Evolutionary conservation across 2,329 filamentous ascomycete species (phyloP).

Genomic region (Paecilomyces sp.): DNA sequence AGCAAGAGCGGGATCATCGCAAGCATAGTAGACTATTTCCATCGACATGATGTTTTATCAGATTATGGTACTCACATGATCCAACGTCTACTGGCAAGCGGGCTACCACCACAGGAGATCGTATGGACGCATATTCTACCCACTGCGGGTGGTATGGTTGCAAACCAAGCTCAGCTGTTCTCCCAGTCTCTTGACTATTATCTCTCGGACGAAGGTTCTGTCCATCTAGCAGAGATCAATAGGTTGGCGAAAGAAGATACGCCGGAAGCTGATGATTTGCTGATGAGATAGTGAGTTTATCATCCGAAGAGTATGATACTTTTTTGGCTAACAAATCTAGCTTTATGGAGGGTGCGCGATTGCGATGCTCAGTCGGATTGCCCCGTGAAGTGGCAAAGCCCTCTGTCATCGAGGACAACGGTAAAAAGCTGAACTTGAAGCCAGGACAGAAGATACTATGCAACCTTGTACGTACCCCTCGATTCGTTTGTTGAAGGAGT

Average conservation of each 20-base stretch:
- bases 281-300: conserved; percentile 43
- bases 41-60: conserved; percentile 36
- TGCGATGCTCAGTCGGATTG: conserved; percentile 31
- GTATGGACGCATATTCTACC: conserved; percentile 53
- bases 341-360: conserved; percentile 34
- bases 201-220: conserved; percentile 41
- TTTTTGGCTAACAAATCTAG: conserved; percentile 10
- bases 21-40: conserved; percentile 33
- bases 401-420: conserved; percentile 27
- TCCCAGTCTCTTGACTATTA: conserved; percentile 53
- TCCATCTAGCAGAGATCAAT: conserved; percentile 43
- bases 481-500: neutral
- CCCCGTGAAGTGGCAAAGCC: conserved; percentile 27
- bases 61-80: conserved; percentile 53
- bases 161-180: conserved; percentile 53
- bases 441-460: conserved; percentile 27
- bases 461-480: conserved; percentile 25
- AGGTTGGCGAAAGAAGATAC: conserved; percentile 40
- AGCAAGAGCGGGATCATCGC: conserved; percentile 34
- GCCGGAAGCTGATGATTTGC: conserved; percentile 39
- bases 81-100: conserved; percentile 42
- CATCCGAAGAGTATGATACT: conserved; percentile 2
- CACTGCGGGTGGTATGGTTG: conserved; percentile 49
- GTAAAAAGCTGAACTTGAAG: conserved; percentile 23
- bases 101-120: conserved; percentile 41